Conservation (phyloP, 495 filamentous ascomycete species). For the Collariella sp. region DNA sequence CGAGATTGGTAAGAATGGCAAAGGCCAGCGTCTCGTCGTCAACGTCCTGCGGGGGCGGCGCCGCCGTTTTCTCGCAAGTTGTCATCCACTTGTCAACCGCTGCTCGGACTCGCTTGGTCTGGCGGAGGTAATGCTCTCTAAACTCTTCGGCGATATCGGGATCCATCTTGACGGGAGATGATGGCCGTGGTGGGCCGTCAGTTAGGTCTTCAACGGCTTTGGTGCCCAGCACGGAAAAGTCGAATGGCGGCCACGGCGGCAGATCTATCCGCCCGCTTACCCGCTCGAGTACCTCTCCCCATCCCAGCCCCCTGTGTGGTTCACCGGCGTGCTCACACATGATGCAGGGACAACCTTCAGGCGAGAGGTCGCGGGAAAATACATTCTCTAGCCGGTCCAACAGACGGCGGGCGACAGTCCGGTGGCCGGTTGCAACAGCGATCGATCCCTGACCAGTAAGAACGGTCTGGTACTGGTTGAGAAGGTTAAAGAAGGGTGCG, state of each 20-base stretch:
- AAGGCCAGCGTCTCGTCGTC: slow-evolving; percentile 91
- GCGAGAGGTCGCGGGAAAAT: slow-evolving; percentile 83
- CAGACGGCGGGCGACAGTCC: slow-evolving; percentile 82
- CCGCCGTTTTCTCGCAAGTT: slow-evolving; percentile 60
- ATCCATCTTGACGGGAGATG: slow-evolving; percentile 73
- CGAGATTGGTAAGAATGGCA: slow-evolving; percentile 81
- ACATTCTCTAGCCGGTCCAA: slow-evolving; percentile 91
- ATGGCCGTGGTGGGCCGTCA: slow-evolving; percentile 38
- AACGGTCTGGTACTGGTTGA: slow-evolving; percentile 80
- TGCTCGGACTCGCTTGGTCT: slow-evolving; percentile 76
- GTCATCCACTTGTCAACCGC: slow-evolving; percentile 81
- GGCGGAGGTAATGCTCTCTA: slow-evolving; percentile 76
- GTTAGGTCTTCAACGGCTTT: slow-evolving; percentile 40
- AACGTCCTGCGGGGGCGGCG: slow-evolving; percentile 69
- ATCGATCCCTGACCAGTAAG: slow-evolving; percentile 76
- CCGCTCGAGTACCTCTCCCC: slow-evolving; percentile 92
- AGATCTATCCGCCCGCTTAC: slow-evolving; percentile 80
- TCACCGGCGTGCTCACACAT: slow-evolving; percentile 60
- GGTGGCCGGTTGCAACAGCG: slow-evolving; percentile 92
- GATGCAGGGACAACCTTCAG: slow-evolving; percentile 64
- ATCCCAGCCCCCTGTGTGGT: slow-evolving; percentile 66
- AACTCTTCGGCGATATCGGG: slow-evolving; percentile 88
- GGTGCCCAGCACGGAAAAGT: slow-evolving; percentile 56
- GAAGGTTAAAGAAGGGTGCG: slow-evolving; percentile 63
- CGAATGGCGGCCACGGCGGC: slow-evolving; percentile 80